Percentiles rank a stretch among this genome's conserved stretches.
phyloP scores from a whole-genome alignment of 2,329 filamentous ascomycete genomes.

The Huntiella bhutanensis region DNA sequence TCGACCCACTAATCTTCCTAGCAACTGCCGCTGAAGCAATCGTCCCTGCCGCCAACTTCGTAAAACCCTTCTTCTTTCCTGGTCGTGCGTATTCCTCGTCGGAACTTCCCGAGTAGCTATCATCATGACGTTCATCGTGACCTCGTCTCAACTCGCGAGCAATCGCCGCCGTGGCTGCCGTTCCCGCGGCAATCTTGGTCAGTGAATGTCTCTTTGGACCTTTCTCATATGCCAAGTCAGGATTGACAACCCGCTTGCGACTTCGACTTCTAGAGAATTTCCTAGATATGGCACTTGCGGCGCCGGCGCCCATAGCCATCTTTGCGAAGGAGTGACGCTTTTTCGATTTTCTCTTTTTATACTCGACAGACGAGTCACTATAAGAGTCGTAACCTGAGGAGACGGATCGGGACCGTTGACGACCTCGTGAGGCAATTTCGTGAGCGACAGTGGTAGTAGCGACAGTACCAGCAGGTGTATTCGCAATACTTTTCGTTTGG shows the following conservation, averaged over 20 bases:
- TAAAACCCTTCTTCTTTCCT: slow-evolving; percentile 21
- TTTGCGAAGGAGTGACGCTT: too few species aligned
- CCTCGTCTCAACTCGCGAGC: slow-evolving; percentile 25
- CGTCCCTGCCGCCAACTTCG: slow-evolving; percentile 39
- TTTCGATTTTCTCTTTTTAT: too few species aligned
- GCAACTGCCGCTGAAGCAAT: slow-evolving; percentile 38
- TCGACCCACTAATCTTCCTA: slow-evolving; percentile 31
- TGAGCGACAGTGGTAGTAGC: slow-evolving; percentile 39
- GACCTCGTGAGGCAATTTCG: slow-evolving; percentile 31
- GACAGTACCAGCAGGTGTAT: slow-evolving; percentile 31
- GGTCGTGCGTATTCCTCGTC: neutral
- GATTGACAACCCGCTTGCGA: slow-evolving; percentile 20
- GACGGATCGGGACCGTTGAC: slow-evolving; percentile 15
- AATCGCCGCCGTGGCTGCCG: slow-evolving; percentile 25
- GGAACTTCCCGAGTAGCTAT: slow-evolving; percentile 1
- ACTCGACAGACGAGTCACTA: neutral
- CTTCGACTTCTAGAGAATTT: slow-evolving; percentile 20
- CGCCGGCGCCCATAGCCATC: neutral
- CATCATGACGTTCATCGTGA: slow-evolving; percentile 15
- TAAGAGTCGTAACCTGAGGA: neutral
- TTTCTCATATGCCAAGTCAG: slow-evolving; percentile 8
- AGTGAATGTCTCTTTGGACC: slow-evolving; percentile 19
- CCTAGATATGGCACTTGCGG: neutral
- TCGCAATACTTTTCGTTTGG: slow-evolving; percentile 37
- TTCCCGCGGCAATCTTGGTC: slow-evolving; percentile 36